Evolutionary conservation across 352 stramenopile genomes (phyloP).

Genomic region (Globisporangium sylvaticum): DNA sequence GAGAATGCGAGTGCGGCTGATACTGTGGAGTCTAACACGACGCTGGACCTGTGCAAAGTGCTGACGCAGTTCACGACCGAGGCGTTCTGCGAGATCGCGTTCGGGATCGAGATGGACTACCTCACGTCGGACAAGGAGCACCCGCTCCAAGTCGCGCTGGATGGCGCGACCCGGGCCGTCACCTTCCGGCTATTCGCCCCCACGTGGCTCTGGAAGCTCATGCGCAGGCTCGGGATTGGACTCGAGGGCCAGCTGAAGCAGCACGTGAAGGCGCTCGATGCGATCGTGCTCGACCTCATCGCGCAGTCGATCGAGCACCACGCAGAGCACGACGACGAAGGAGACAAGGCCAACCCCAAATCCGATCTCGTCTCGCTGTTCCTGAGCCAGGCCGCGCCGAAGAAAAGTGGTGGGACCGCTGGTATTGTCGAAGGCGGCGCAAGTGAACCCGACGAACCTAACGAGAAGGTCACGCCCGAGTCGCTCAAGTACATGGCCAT

Average conservation of each 20-base stretch:
- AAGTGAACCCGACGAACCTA: constrained; percentile 11
- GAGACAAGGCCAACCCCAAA: background rate
- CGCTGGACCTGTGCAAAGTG: constrained; percentile 16
- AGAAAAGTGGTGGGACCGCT: too few species aligned
- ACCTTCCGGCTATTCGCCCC: constrained; percentile 19
- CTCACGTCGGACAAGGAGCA: constrained; percentile 18
- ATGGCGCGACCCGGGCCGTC: constrained; percentile 14
- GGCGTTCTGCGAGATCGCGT: constrained; percentile 34
- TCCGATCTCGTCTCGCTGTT: constrained; percentile 35
- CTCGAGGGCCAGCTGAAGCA: constrained; percentile 20
- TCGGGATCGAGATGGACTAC: constrained; percentile 27
- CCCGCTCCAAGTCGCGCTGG: constrained; percentile 27
- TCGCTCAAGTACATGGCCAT: constrained; percentile 39
- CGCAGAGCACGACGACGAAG: background rate
- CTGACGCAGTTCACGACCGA: constrained; percentile 32
- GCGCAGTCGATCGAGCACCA: constrained; percentile 20
- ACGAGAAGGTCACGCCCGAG: constrained; percentile 4
- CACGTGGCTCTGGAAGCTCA: constrained; percentile 32
- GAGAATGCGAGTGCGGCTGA: background rate
- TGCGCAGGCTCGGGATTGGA: constrained; percentile 22
- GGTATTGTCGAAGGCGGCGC: too few species aligned
- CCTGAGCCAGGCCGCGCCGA: constrained; percentile 20
- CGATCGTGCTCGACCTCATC: constrained; percentile 25
- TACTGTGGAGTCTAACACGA: background rate
- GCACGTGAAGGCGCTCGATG: constrained; percentile 21